Evolutionary conservation across 768 basidiomycete genomes (phyloP).

Genomic region (Leccinum aurantiacum): DNA sequence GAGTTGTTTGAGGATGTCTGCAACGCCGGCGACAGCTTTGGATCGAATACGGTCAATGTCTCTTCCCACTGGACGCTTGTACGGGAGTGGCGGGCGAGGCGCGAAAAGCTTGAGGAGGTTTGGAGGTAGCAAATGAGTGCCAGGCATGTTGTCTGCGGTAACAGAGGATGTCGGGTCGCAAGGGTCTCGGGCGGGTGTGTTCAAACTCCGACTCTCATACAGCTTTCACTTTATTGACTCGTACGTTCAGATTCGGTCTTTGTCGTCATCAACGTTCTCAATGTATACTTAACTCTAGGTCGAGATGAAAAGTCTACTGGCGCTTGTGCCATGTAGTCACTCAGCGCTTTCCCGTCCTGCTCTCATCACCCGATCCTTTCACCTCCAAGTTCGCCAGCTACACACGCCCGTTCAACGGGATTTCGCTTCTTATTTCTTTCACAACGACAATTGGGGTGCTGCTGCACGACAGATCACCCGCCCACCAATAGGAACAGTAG

Average conservation of each 20-base stretch:
- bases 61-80: slow-evolving; percentile 78
- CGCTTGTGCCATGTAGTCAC: slow-evolving; percentile 15
- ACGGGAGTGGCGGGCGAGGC: slow-evolving; percentile 87
- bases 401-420: slow-evolving; percentile 24
- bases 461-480: slow-evolving; percentile 14
- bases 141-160: slow-evolving; percentile 41
- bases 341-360: slow-evolving; percentile 11
- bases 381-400: neutral
- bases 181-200: slow-evolving; percentile 16
- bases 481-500: slow-evolving; percentile 14
- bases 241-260: slow-evolving; percentile 9
- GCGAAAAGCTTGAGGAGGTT: slow-evolving; percentile 97
- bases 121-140: slow-evolving; percentile 89
- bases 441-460: slow-evolving; percentile 53
- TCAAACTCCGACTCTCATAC: slow-evolving; percentile 31
- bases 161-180: slow-evolving; percentile 10
- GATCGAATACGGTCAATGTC: slow-evolving; percentile 72
- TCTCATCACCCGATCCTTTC: slow-evolving; percentile 10
- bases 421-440: slow-evolving; percentile 62
- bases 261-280: slow-evolving; percentile 6
- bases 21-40: slow-evolving; percentile 80
- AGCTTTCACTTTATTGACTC: slow-evolving; percentile 8
- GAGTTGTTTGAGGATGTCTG: slow-evolving; percentile 64
- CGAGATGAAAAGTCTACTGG: slow-evolving; percentile 17
- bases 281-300: slow-evolving; percentile 1